Conservation (phyloP, 495 filamentous ascomycete species). For the Penicillium daleae region DNA sequence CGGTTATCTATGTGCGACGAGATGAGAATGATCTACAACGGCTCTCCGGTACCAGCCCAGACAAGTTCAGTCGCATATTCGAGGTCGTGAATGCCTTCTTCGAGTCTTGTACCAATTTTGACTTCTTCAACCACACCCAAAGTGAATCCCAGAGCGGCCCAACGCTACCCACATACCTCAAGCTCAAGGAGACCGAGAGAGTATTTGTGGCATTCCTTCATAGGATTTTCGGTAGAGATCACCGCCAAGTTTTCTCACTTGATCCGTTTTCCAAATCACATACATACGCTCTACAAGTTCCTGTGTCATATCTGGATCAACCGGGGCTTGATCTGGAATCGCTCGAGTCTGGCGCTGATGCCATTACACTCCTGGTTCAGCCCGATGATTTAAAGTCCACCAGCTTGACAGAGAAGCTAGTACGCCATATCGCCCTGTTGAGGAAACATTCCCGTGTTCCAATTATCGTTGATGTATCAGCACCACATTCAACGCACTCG, state of each 20-base stretch:
- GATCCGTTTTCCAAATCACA: conserved; percentile 32
- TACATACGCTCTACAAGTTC: conserved; percentile 61
- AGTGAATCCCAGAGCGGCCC: conserved; percentile 3
- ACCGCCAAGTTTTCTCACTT: conserved; percentile 13
- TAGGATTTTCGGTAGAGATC: conserved; percentile 33
- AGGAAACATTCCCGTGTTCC: conserved; percentile 26
- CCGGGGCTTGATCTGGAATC: conserved; percentile 54
- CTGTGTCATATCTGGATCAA: conserved; percentile 54
- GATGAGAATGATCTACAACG: conserved; percentile 54
- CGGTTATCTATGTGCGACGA: conserved; percentile 68
- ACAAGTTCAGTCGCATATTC: conserved; percentile 53
- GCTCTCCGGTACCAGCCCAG: conserved; percentile 31
- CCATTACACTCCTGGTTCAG: conserved; percentile 62
- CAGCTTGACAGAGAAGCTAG: conserved; percentile 2
- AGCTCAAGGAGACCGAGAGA: conserved; percentile 46
- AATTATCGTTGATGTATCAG: conserved; percentile 25
- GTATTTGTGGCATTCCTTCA: conserved; percentile 31
- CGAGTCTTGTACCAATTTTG: conserved; percentile 64
- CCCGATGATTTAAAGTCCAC: not conserved
- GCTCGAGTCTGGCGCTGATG: conserved; percentile 64
- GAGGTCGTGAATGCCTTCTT: conserved; percentile 51
- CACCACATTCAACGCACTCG: not conserved
- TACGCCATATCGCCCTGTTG: conserved; percentile 24
- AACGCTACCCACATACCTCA: conserved; percentile 20
- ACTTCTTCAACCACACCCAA: conserved; percentile 66